phyloP scores from a whole-genome alignment of 2,329 filamentous ascomycete species.

The Neocatenulostroma microsporum region DNA sequence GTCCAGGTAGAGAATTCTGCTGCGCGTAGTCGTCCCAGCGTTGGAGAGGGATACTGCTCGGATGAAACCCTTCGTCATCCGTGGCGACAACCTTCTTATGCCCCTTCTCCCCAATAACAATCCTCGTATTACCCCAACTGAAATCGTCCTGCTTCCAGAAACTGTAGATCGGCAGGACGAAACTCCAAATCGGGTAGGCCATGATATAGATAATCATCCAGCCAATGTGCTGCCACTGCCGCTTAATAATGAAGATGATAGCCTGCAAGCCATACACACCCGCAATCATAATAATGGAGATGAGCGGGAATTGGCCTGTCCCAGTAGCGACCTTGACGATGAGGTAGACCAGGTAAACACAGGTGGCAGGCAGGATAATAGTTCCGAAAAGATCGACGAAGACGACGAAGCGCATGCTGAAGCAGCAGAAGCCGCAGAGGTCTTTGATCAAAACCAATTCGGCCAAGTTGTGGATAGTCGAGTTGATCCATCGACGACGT shows the following conservation, averaged over 20 bases:
- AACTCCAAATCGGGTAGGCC: constrained; percentile 85
- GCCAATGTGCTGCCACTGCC: constrained; percentile 99
- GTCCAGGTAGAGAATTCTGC: constrained; percentile 79
- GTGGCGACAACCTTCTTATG: constrained; percentile 84
- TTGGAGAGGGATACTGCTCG: constrained; percentile 85
- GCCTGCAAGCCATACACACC: constrained; percentile 97
- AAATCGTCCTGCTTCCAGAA: constrained; percentile 99
- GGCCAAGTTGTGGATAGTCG: constrained; percentile 93
- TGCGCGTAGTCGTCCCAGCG: constrained; percentile 97
- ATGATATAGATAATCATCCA: constrained; percentile 97
- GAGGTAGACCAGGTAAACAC: constrained; percentile 84
- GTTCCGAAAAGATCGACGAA: constrained; percentile 91
- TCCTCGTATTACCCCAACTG: constrained; percentile 97
- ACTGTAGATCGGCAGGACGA: constrained; percentile 81
- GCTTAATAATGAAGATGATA: constrained; percentile 89
- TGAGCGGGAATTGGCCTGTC: constrained; percentile 63
- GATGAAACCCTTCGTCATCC: constrained; percentile 97
- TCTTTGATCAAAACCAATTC: constrained; percentile 90
- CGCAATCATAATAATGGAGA: constrained; percentile 80
- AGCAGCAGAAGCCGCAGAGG: constrained; percentile 99
- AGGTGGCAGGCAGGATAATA: constrained; percentile 80
- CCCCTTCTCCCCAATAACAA: constrained; percentile 92
- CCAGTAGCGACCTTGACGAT: constrained; percentile 63
- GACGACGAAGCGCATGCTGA: constrained; percentile 97
- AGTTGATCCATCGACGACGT: constrained; percentile 99